Base-by-base conservation (phyloP, 352 stramenopile species). In the Globisporangium iwayamae region DNA sequence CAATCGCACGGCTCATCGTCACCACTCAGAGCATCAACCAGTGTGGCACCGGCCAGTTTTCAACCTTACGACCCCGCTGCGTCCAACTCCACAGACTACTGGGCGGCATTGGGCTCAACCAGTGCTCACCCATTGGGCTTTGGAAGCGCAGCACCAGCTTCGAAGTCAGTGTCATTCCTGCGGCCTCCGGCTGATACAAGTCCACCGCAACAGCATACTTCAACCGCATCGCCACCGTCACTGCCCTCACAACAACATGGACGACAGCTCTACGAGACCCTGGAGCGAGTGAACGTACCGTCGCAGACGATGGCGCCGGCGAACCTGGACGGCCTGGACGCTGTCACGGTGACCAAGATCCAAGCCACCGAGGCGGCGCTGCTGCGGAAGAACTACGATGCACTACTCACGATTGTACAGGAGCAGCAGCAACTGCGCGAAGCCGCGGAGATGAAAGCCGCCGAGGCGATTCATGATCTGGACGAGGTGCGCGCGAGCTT, bases 371-470 rank as follows among this genome's bases (percentile, higher is more conserved):
- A 93, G 66, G 80, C 83, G 2, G 71, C 73, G 11, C 63, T 94
- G 41, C 62, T 94, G 0, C 81, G 85, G 3, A 87, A 84, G 28
- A 92, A 94, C 68, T 94, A 94, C 47, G 81, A 94, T 41, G 75
- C 81, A 13, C 53, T 94, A 18, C 80, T 94, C n/a, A 76, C 68
- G 18, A 79, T 94, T 51, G 78, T 94, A 6, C 81, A 82, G 9
- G 83, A 92, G 59, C 81, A 92, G 64, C 81, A 90, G 60, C 69
- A 79, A 62, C 70, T 79, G 3, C 81, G 83, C 39, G 79, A 91
- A 36, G 68, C 54, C 1, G 81, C 83, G 4, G 79, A 92, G 56
- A 47, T 65, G 13, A 71, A 61, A 38, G 78, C 78, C 2, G 30
- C 55, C 2, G 83, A 92, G 22, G 68, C 74, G 0, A 20, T 73